Percentiles rank a stretch among this genome's conserved stretches.
Conservation (phyloP, 139 green algal species). For the Gonium pectorale region DNA sequence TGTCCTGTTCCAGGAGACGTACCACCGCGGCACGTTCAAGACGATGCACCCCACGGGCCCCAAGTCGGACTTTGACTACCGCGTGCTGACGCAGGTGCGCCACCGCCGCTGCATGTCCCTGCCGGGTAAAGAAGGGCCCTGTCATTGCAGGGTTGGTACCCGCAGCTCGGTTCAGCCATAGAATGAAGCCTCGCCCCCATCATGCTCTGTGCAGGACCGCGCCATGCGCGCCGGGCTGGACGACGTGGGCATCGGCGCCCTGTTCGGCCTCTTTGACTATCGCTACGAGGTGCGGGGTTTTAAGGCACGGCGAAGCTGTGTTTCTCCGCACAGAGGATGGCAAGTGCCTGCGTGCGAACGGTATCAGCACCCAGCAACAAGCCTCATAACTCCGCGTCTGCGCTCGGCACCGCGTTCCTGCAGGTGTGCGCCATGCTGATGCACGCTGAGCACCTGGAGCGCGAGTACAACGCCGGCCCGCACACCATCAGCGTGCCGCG, state of each 20-base stretch:
- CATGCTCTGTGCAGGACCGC: constrained; percentile 55
- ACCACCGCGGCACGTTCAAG: constrained; percentile 72
- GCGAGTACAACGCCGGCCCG: constrained; percentile 72
- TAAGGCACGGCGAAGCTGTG: no score
- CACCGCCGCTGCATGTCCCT: no score
- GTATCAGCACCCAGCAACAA: no score
- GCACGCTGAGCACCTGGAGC: constrained; percentile 79
- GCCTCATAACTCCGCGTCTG: no score
- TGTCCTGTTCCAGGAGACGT: constrained; percentile 82
- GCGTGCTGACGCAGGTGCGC: constrained; percentile 68
- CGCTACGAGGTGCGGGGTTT: constrained; percentile 72
- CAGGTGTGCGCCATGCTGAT: constrained; percentile 63
- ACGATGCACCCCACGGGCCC: constrained; percentile 76
- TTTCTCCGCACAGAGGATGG: no score
- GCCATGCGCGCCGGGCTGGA: constrained; percentile 76
- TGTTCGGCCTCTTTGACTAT: constrained; percentile 82
- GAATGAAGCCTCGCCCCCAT: no score
- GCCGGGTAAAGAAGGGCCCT: no score
- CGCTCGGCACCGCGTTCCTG: no score
- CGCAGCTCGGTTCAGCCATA: no score
- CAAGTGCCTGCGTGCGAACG: no score
- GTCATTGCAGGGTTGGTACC: no score
- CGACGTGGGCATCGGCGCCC: constrained; percentile 77
- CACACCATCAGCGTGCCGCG: constrained; percentile 80
- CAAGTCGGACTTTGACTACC: constrained; percentile 76